Conservation (phyloP, 2,329 filamentous ascomycete species). For the Stagonosporopsis rhizophila region DNA sequence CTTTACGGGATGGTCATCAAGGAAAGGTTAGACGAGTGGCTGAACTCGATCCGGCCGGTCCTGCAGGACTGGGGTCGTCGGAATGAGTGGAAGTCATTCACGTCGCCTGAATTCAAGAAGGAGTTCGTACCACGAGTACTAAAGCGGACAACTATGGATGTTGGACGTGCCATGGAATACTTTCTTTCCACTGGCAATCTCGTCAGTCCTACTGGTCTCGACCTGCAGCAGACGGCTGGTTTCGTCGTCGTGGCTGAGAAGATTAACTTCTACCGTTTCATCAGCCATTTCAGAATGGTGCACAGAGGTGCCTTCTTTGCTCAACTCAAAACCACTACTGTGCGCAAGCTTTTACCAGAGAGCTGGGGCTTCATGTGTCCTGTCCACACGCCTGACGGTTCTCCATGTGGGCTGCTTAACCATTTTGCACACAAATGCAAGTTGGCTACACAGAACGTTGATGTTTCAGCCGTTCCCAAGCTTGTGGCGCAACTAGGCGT, state of each 20-base stretch:
- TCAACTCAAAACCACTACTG: conserved; percentile 94
- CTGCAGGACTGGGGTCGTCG: conserved; percentile 63
- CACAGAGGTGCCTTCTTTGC: conserved; percentile 99
- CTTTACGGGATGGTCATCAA: conserved; percentile 96
- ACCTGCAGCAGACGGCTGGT: conserved; percentile 92
- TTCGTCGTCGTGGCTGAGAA: conserved; percentile 98
- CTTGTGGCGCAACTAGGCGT: conserved; percentile 83
- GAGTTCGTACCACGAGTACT: conserved; percentile 84
- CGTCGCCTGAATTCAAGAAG: conserved; percentile 74
- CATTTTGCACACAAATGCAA: conserved; percentile 95
- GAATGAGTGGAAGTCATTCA: conserved; percentile 67
- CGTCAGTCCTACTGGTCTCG: conserved; percentile 86
- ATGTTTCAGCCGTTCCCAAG: conserved; percentile 76
- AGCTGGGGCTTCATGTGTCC: conserved; percentile 98
- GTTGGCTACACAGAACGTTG: conserved; percentile 77
- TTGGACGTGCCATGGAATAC: conserved; percentile 88
- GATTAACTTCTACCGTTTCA: conserved; percentile 98
- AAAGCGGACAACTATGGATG: conserved; percentile 81
- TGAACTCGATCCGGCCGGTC: conserved; percentile 67
- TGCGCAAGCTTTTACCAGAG: conserved; percentile 92
- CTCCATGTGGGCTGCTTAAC: conserved; percentile 92
- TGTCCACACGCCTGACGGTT: conserved; percentile 95
- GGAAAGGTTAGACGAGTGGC: conserved; percentile 89
- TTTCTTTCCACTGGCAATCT: conserved; percentile 96
- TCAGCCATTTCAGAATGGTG: conserved; percentile 98